phyloP scores from a whole-genome alignment of 225 moss, liverwort and hornwort genomes.

The Climacium dendroides region DNA sequence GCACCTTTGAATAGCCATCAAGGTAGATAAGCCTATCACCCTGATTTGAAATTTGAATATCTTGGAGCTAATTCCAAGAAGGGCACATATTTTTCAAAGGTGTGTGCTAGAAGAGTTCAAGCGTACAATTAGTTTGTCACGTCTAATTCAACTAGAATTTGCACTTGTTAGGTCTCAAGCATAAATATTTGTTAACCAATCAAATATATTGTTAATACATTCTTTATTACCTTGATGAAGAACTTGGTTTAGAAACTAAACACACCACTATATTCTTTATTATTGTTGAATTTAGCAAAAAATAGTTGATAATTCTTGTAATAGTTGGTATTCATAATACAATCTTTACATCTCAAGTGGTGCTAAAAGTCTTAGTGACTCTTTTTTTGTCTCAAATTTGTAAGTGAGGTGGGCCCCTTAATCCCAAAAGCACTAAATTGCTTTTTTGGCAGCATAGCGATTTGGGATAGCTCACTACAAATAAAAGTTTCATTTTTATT shows the following conservation, averaged over 20 bases:
- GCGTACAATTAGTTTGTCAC: neutral
- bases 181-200: neutral
- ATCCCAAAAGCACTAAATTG: too few species aligned
- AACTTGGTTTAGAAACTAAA: neutral
- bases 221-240: neutral
- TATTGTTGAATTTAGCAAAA: neutral
- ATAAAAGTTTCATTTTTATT: too few species aligned
- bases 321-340: neutral
- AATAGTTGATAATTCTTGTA: too few species aligned
- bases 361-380: neutral
- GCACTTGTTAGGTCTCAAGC: accelerated
- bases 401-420: neutral
- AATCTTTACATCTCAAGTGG: neutral
- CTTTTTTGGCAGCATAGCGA: too few species aligned
- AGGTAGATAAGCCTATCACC: too few species aligned
- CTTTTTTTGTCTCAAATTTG: neutral
- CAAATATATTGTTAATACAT: neutral
- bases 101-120: too few species aligned
- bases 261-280: neutral
- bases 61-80: too few species aligned
- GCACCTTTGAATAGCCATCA: neutral
- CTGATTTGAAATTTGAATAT: too few species aligned
- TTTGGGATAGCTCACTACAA: too few species aligned
- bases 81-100: too few species aligned
- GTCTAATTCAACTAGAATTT: accelerated